phyloP scores from a whole-genome alignment of 2,329 filamentous ascomycete species.

The Diaporthe amygdali region DNA sequence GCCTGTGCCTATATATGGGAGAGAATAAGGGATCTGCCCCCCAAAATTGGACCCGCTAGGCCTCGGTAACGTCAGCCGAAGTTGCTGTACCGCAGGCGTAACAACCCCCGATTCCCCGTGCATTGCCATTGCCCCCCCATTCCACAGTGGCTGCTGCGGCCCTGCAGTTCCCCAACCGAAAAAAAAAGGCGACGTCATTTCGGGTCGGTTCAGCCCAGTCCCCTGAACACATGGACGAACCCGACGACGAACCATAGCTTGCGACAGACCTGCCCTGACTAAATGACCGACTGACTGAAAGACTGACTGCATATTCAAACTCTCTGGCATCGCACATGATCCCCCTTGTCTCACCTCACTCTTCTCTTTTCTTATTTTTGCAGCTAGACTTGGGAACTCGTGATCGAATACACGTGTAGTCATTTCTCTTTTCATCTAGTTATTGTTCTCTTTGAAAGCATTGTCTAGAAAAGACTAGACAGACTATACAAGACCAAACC shows the following conservation, averaged over 20 bases:
- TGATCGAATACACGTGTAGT: background rate
- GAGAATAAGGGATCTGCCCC: background rate
- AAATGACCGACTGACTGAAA: background rate
- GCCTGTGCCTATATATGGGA: background rate
- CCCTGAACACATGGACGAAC: background rate
- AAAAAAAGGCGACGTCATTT: slow-evolving; percentile 1
- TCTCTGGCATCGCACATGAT: background rate
- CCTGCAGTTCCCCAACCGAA: background rate
- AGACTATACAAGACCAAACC: background rate
- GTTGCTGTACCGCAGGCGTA: background rate
- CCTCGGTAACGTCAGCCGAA: slow-evolving; percentile 10
- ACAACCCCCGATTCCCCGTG: background rate
- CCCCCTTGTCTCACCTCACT: background rate
- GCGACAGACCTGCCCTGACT: background rate
- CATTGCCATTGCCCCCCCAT: background rate
- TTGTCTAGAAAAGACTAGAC: background rate
- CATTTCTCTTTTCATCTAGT: background rate
- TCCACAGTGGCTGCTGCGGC: background rate
- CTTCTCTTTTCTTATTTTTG: background rate
- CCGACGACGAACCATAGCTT: background rate
- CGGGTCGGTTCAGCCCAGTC: background rate
- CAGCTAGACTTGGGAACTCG: background rate
- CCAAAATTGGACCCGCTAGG: background rate
- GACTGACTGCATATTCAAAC: background rate
- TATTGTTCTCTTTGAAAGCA: background rate